phyloP scores from a whole-genome alignment of 108 stramenopile species.

The Cylindrotheca closterium region DNA sequence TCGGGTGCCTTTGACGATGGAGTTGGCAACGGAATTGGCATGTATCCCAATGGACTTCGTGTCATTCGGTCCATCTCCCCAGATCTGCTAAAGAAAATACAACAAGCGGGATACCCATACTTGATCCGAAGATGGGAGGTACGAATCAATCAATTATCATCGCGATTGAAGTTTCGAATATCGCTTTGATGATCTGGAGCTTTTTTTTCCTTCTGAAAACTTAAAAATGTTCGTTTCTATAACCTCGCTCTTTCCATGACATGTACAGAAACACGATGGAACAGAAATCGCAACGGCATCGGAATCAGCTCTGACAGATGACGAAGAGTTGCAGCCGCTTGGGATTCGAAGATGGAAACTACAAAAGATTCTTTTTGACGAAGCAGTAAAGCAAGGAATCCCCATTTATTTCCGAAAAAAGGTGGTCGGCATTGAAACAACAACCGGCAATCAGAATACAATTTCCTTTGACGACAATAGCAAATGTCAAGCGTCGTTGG shows the following conservation, averaged over 20 bases:
- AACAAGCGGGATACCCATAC: constrained; percentile 55
- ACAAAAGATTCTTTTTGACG: constrained; percentile 50
- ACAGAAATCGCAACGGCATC: constrained; percentile 50
- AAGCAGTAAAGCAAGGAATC: constrained; percentile 34
- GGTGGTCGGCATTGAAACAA: not conserved
- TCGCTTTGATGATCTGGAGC: not conserved
- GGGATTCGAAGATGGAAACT: constrained; percentile 66
- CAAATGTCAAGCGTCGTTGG: constrained; percentile 20
- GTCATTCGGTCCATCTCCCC: constrained; percentile 49
- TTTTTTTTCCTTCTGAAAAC: not conserved
- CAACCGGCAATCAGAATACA: constrained; percentile 6
- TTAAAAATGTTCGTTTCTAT: constrained; percentile 1
- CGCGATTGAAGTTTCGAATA: too few species aligned
- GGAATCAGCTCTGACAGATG: constrained; percentile 45
- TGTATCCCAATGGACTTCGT: constrained; percentile 70
- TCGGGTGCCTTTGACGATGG: constrained; percentile 18
- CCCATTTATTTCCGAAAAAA: constrained; percentile 50
- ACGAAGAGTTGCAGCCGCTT: constrained; percentile 41
- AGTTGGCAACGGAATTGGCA: constrained; percentile 61
- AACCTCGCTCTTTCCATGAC: not conserved
- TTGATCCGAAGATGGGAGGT: constrained; percentile 51
- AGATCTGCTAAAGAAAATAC: constrained; percentile 27
- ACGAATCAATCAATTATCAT: too few species aligned
- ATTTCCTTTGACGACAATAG: constrained; percentile 26
- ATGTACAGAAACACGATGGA: constrained; percentile 50